These are phyloP conservation scores for Alternaria triticimaculans DNA, from an alignment of 2,329 filamentous ascomycete genomes.

Conservation along the genomic window DNA sequence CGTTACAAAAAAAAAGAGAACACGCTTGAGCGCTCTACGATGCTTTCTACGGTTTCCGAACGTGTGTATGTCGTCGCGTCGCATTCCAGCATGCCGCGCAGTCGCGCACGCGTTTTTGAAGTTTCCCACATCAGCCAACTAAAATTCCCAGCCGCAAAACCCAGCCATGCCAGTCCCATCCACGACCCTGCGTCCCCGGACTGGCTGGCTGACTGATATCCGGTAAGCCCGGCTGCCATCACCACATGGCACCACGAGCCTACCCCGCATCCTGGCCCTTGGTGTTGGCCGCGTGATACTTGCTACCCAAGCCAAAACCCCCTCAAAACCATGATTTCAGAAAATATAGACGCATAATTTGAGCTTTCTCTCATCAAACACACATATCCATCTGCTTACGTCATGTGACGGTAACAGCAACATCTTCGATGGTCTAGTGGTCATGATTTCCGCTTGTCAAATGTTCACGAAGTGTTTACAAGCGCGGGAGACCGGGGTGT, in stretches of 20 bases:
- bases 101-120: background rate
- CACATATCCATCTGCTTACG: constrained; percentile 18
- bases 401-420: constrained; percentile 2
- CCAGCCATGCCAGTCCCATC: background rate
- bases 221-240: background rate
- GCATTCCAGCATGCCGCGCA: background rate
- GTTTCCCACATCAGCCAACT: background rate
- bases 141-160: background rate
- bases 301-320: background rate
- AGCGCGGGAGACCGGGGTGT: constrained; percentile 11
- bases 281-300: background rate
- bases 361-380: constrained; percentile 4
- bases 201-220: background rate
- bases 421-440: constrained; percentile 27
- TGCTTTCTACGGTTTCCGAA: background rate
- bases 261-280: background rate
- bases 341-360: background rate
- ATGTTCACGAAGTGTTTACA: background rate
- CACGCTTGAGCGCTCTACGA: background rate
- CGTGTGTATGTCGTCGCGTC: background rate
- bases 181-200: background rate
- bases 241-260: background rate
- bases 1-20: background rate
- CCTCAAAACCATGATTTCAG: background rate
- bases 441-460: constrained; percentile 11